Base-by-base conservation (phyloP, 1,284 basidiomycete species). In the Vanrija pseudolonga region DNA sequence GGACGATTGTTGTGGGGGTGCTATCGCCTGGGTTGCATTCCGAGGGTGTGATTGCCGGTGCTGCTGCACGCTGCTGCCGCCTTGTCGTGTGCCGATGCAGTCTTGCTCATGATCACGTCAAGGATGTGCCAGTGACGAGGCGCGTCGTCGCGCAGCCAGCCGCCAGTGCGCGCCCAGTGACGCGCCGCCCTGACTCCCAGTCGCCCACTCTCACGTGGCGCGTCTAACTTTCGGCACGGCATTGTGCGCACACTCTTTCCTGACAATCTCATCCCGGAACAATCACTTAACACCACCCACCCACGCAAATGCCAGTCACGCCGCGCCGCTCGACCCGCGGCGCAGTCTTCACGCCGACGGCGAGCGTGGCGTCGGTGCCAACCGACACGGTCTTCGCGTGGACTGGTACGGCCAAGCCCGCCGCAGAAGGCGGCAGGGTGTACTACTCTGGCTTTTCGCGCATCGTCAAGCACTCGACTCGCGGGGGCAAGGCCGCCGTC, bases 281-380 rank as follows among this genome's bases (percentile, higher is more conserved):
- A 23, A 43, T 18, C n/a, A 23, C n/a, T 15, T 15, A 26, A 6
- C 14, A n/a, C 9, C 40, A 17, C 39, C 8, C 3, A 40, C 47
- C 12, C 32, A 32, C 40, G 1, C 24, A 18, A 19, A 57, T 53
- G 56, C 22, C 64, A n/a, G 43, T 61, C 22, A 72, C 71, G 3
- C 72, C 72, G 36, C 61, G 70, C 18, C 63, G 72, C 17, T 70
- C 72, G 2, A 71, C 72, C 4, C 55, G 72, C 50, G 62, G 62
- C 4, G 55, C 59, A 17, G 56, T 73, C 22, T 71, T 71, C 57
- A 74, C 66, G 8, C 71, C 71, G 7, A 62, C 66, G 1, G 15
- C 46, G 3, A 37, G 56, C 18, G 37, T 20, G 14, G 47, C 51
- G 15, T 40, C 54, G 17, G 36, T 38, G 46, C 47, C 44, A 26